Percentiles rank a stretch among this genome's conserved stretches.
These are phyloP conservation scores for Pilasporangium apinafurcum DNA, from an alignment of 352 stramenopile species.

Conservation along the genomic window DNA sequence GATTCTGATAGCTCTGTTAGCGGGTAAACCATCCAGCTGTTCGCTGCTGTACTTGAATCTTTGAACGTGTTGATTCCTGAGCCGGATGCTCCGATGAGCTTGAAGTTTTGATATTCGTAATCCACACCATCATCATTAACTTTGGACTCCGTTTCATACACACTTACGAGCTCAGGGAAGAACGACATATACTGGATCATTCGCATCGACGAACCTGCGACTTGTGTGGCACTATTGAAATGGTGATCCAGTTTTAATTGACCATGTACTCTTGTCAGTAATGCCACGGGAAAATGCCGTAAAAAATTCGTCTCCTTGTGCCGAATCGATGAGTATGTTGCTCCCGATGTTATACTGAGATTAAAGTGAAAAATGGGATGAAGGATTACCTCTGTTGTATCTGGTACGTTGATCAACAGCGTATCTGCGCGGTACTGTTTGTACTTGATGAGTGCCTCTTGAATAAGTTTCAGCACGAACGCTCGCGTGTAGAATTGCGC, in stretches of 20 bases:
- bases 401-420: constrained; percentile 11
- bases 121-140: neutral
- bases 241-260: constrained; percentile 26
- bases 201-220: constrained; percentile 25
- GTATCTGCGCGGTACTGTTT: constrained; percentile 2
- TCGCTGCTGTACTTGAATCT: constrained; percentile 17
- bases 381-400: constrained; percentile 9
- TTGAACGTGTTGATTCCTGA: constrained; percentile 31
- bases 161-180: constrained; percentile 25
- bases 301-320: constrained; percentile 7
- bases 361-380: constrained; percentile 17
- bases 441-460: constrained; percentile 8
- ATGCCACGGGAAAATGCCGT: constrained; percentile 14
- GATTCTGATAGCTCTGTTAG: constrained; percentile 12
- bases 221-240: constrained; percentile 6
- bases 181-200: constrained; percentile 34
- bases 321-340: neutral
- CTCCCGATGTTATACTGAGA: constrained; percentile 21
- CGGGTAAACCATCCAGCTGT: constrained; percentile 18
- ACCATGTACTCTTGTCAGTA: constrained; percentile 6
- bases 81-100: constrained; percentile 21
- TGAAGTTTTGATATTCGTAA: constrained; percentile 25
- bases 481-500: constrained; percentile 32
- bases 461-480: constrained; percentile 24
- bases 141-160: constrained; percentile 4